Percentiles rank a stretch among this genome's conserved stretches.
Evolutionary conservation across 148 eudicot genomes (phyloP).

Genomic region (Rhododendron griersonianum): DNA sequence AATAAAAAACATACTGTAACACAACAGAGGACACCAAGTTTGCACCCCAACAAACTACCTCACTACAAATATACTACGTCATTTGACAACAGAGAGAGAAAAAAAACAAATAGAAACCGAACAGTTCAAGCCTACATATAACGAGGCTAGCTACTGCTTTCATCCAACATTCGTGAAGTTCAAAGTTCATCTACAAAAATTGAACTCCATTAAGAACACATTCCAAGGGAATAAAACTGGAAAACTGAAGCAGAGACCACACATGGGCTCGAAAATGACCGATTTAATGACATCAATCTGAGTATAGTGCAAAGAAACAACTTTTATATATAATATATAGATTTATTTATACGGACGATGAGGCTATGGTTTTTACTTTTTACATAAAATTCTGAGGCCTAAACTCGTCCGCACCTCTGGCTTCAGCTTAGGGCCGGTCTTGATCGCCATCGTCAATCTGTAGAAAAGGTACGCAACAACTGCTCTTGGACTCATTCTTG

Average conservation of each 20-base stretch:
- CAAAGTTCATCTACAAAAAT: not conserved
- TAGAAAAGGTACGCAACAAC: too few relatives aligned
- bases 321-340: too few relatives aligned
- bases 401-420: too few relatives aligned
- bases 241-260: slow-evolving; percentile 1
- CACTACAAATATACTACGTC: not conserved
- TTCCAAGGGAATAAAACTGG: not conserved
- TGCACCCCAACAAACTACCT: not conserved
- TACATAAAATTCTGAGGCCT: too few relatives aligned
- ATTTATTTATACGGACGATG: too few relatives aligned
- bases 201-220: not conserved
- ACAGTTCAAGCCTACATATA: not conserved
- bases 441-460: too few relatives aligned
- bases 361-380: too few relatives aligned
- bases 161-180: not conserved
- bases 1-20: not conserved
- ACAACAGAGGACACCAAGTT: not conserved
- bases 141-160: not conserved
- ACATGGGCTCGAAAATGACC: not conserved
- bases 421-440: too few relatives aligned
- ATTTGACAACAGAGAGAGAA: not conserved
- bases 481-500: too few relatives aligned
- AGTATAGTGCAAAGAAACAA: not conserved
- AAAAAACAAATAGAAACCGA: too few relatives aligned
- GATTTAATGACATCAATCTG: not conserved